Evolutionary conservation across 208 protist genomes (phyloP), one percentile per base, ranked within the genome.

Genomic region (Spongospora subterranea): DNA sequence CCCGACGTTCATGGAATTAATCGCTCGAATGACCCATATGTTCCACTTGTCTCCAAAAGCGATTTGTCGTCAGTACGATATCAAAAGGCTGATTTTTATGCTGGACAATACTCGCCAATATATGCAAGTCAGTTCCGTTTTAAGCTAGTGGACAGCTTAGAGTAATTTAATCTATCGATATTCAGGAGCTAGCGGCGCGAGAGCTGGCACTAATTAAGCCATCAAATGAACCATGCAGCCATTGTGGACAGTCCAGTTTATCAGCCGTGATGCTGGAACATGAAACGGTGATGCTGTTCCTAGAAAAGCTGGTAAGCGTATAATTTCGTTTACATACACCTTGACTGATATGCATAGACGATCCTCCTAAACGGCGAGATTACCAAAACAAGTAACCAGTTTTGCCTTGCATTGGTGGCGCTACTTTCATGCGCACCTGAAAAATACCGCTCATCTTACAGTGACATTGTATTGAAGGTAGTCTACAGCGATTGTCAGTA

Each of bases 151-250:
- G n/a, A n/a, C n/a, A n/a, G n/a, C n/a, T n/a, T n/a, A n/a, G n/a
- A n/a, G n/a, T 65, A 32, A 29, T 29, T 65, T 17, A 65, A 17
- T 32, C 29, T 17, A 17, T 32, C 29, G 54, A 29, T 32, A 65
- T 29, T 29, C 71, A 82, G 71, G 71, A 82, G n/a, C n/a, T 82
- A 43, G 71, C 71, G 13, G 71, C 71, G 6, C 71, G 71, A 6
- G 71, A 82, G n/a, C 71, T 82, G 71, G 71, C 71, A 39, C n/a
- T 45, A 35, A 82, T 82, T 6, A 82, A 82, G 71, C 71, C 71
- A 6, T 82, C 17, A 39, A 17, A n/a, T n/a, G 71, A 82, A 20
- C n/a, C n/a, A 35, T 82, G 71, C 40, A 20, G 17, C 35, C 6
- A 82, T 17, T 82, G 71, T n/a, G 71, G 71, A 13, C n/a, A 43